Percentiles rank a stretch among this genome's conserved stretches.
These are phyloP conservation scores for Tubosaeta brunneosetosa DNA, from an alignment of 768 basidiomycete species.

Conservation along the genomic window DNA sequence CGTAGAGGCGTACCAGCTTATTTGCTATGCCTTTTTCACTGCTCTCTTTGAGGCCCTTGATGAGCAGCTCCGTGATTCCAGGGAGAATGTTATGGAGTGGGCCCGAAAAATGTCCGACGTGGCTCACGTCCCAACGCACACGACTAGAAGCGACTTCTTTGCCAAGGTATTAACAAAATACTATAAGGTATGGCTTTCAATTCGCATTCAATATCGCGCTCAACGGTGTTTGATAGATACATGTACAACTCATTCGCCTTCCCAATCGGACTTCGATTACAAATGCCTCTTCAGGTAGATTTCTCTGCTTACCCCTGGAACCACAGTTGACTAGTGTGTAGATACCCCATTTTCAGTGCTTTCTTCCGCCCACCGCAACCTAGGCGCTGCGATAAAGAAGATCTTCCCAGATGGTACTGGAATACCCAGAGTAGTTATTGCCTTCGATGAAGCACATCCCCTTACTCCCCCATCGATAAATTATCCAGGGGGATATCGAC, in stretches of 20 bases:
- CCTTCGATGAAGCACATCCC: conserved; percentile 13
- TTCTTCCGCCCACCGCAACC: background rate
- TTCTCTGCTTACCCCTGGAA: background rate
- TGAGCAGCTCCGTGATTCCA: background rate
- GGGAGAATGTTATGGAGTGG: background rate
- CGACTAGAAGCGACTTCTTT: background rate
- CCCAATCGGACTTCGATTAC: too few species aligned
- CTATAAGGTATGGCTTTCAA: background rate
- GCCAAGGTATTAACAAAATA: background rate
- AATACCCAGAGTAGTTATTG: conserved; percentile 7
- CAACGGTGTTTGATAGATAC: background rate
- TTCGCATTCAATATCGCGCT: background rate
- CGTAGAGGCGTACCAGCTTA: background rate
- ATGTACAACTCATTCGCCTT: background rate
- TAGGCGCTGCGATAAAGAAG: background rate
- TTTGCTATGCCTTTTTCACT: background rate
- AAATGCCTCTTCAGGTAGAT: background rate
- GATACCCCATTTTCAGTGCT: too few species aligned
- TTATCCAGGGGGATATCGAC: background rate
- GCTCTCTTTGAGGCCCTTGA: background rate
- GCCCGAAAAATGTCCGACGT: background rate
- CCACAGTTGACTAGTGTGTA: background rate
- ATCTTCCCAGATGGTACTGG: background rate
- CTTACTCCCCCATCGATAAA: background rate
- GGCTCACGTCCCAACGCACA: background rate